phyloP scores from a whole-genome alignment of 202 grass and related monocot genomes.

The Bolboschoenoplectus hybrid region DNA sequence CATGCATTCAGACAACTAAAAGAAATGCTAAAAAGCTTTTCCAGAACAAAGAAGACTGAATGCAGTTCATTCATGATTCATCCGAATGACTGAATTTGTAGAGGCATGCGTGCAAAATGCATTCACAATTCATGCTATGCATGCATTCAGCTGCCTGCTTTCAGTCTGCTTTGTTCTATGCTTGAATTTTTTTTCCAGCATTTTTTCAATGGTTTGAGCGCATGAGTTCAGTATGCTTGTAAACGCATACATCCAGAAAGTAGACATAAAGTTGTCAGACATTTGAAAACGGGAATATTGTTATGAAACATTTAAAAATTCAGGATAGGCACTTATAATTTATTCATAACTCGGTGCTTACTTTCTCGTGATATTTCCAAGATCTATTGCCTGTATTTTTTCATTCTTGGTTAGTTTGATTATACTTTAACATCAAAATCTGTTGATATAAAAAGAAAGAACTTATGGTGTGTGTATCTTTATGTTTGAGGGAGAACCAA shows the following conservation, averaged over 20 bases:
- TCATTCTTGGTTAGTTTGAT: neutral
- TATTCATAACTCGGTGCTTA: neutral
- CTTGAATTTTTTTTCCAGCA: neutral
- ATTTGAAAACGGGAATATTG: neutral
- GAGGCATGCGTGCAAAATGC: neutral
- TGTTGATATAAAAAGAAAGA: neutral
- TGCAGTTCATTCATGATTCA: neutral
- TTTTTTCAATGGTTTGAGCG: neutral
- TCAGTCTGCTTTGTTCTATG: neutral
- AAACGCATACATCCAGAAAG: neutral
- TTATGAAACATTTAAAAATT: too few species aligned
- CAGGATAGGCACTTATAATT: neutral
- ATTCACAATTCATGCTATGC: neutral
- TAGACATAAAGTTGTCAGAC: neutral
- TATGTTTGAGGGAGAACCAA: neutral
- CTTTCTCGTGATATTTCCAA: neutral
- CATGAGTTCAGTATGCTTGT: neutral
- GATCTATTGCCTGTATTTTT: slow-evolving; percentile 12
- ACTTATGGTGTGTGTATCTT: neutral
- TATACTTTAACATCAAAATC: neutral
- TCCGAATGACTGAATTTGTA: too few species aligned
- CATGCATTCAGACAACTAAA: neutral
- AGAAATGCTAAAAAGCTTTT: neutral
- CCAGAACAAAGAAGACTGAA: neutral
- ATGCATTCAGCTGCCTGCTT: neutral